Conservation (phyloP, 176 grass and related monocot genomes). For the Urochloa ruziziensis region DNA sequence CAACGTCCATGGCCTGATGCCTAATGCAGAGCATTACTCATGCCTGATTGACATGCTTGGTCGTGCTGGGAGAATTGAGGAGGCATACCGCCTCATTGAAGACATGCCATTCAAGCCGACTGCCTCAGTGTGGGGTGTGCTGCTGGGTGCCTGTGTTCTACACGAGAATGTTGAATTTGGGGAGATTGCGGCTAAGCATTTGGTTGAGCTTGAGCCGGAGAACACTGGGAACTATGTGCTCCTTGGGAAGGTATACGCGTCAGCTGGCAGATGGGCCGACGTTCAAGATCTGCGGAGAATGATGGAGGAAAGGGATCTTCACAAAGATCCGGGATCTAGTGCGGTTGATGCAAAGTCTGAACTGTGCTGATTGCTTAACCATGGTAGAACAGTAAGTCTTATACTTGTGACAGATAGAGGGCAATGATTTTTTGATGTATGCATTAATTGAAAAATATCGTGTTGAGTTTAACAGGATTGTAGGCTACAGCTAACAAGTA, state of each 20-base stretch:
- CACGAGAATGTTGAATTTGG: slow-evolving; percentile 59
- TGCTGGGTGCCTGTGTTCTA: slow-evolving; percentile 68
- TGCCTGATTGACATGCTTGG: slow-evolving; percentile 66
- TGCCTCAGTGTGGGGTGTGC: slow-evolving; percentile 46
- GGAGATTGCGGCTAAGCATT: slow-evolving; percentile 46
- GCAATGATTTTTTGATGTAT: not conserved
- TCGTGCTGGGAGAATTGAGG: slow-evolving; percentile 57
- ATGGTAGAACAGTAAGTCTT: slow-evolving; percentile 17
- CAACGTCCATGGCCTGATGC: slow-evolving; percentile 37
- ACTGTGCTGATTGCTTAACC: slow-evolving; percentile 17
- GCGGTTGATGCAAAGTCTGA: slow-evolving; percentile 44
- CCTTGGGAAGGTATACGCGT: slow-evolving; percentile 61
- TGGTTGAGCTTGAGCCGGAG: slow-evolving; percentile 59
- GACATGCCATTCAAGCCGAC: slow-evolving; percentile 53
- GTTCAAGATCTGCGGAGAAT: slow-evolving; percentile 45
- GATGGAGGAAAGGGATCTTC: slow-evolving; percentile 39
- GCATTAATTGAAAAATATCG: not conserved
- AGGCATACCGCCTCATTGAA: slow-evolving; percentile 51
- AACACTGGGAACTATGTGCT: slow-evolving; percentile 63
- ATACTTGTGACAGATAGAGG: not conserved
- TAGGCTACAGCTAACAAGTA: not conserved
- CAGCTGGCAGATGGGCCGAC: slow-evolving; percentile 51
- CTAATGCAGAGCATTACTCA: slow-evolving; percentile 47
- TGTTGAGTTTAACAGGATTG: not conserved
- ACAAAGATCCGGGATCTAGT: slow-evolving; percentile 57